Base-by-base conservation (phyloP, 371 early-diverging fungal genomes). In the Mucor sp. region DNA sequence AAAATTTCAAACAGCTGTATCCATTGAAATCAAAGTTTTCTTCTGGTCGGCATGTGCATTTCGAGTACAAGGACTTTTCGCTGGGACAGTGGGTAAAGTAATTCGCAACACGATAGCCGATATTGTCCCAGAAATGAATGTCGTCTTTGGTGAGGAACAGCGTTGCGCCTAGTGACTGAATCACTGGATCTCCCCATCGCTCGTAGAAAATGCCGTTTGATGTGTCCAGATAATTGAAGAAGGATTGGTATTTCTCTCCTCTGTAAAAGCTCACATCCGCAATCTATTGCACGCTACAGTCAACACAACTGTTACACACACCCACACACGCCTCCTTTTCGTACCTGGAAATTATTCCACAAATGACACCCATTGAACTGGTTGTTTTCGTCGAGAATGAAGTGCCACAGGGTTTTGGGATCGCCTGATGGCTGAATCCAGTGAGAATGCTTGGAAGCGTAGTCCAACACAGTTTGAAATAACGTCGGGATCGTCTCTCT, bases 171-270 rank as follows among this genome's bases (percentile, higher is more conserved):
- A 83, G 50, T 6, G 83, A 66, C 48, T 80, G 80, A 32, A 83
- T 77, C 27, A 80, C 62, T 27, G 79, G 81, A 65, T 83, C 83
- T 9, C 81, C 83, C 84, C 81, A 86, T 77, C 95, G 83, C 71
- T 99, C 99, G 77, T 97, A 97, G 72, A 93, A 99, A 72, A 99
- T 97, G 4, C 91, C 96, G 25, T 94, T 94, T 3, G 85, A 65
- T 53, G 79, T 53, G 70, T 98, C 97, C 48, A 98, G 78, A 62
- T 84, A 86, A 28, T 92, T 77, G 66, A 97, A 97, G 72, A 89
- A 95, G 21, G 85, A 79, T 65, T 82, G 82, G 74, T 97, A 97
- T 19, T 85, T 81, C 30, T 87, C 65, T 11, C 78, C 68, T 65
- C 69, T 72, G 64, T 75, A 83, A 56, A 80, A 83, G 8, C 66